Evolutionary conservation across 1,284 basidiomycete species (phyloP).

Genomic region (Agroathelia rolfsii): DNA sequence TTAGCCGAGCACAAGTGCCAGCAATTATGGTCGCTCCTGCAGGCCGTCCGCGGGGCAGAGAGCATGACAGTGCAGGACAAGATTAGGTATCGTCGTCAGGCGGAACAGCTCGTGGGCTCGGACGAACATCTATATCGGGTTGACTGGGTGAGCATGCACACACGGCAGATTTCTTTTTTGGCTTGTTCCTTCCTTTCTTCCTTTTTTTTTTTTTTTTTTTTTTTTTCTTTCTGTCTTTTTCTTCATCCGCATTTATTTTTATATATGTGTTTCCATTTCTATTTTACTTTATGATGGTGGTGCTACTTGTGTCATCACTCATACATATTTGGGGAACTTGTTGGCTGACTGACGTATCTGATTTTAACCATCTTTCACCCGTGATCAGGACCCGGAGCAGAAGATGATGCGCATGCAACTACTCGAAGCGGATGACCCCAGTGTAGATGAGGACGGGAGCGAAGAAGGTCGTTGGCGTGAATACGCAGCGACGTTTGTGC

Average conservation of each 20-base stretch:
- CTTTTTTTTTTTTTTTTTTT: conserved; percentile 3
- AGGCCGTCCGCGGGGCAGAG: conserved; percentile 41
- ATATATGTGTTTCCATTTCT: too few relatives aligned
- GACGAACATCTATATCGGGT: conserved; percentile 91
- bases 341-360: conserved; percentile 6
- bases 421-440: conserved; percentile 73
- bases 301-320: conserved; percentile 3
- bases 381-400: conserved; percentile 44
- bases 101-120: conserved; percentile 75
- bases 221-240: too few relatives aligned
- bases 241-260: too few relatives aligned
- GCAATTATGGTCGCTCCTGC: conserved; percentile 58
- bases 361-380: conserved; percentile 1
- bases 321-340: conserved; percentile 13
- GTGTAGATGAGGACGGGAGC: conserved; percentile 42
- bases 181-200: conserved; percentile 1
- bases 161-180: neutral
- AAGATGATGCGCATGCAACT: conserved; percentile 71
- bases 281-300: conserved; percentile 12
- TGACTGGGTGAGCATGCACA: conserved; percentile 71
- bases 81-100: conserved; percentile 85
- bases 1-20: conserved; percentile 66
- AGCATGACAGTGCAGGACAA: conserved; percentile 63
- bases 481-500: conserved; percentile 81
- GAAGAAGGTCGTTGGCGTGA: conserved; percentile 63